Evolutionary conservation across 2,329 filamentous ascomycete species (phyloP), one percentile per base, ranked within the genome.

Genomic region (Sphaerulina vaccinii): DNA sequence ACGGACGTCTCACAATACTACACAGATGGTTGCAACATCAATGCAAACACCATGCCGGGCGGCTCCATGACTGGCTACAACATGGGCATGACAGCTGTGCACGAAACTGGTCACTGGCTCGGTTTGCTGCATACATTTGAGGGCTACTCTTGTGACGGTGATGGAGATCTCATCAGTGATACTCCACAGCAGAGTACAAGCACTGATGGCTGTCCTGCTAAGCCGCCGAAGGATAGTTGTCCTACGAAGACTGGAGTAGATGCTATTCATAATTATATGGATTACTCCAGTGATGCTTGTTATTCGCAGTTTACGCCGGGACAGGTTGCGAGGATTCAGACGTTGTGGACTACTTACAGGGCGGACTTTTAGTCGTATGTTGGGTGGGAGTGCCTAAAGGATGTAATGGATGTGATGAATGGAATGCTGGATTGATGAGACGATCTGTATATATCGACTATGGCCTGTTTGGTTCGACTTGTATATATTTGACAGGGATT

Each of bases 181-280:
- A 77, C 74, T 9, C 70, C 73, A 0, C 55, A 60, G 53, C 68
- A 77, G 66, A 64, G 49, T 35, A 62, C 63, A 42, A 70, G 68
- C n/a, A 83, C 80, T n/a, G 73, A 76, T 55, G 79, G 79, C 1
- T 84, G 80, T 64, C 80, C 79, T 1, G 60, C 56, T 0, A 62
- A 61, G 23, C 72, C 71, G n/a, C 64, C 60, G 2, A 81, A 81
- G 66, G 72, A 78, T 59, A 77, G 71, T 15, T 83, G 79, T 60
- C 76, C 76, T 0, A 62, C 58, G n/a, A 65, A 67, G 19, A 65
- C 69, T 9, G 76, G 75, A 0, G 47, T 71, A 10, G 80, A 83
- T 65, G 70, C 76, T 3, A 76, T 83, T 49, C 76, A 79, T 54
- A 81, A 83, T 61, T 82, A 77, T 59, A 83, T 83, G 80, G 80